phyloP scores from a whole-genome alignment of 2,329 filamentous ascomycete genomes.

The Penicillium expansum region DNA sequence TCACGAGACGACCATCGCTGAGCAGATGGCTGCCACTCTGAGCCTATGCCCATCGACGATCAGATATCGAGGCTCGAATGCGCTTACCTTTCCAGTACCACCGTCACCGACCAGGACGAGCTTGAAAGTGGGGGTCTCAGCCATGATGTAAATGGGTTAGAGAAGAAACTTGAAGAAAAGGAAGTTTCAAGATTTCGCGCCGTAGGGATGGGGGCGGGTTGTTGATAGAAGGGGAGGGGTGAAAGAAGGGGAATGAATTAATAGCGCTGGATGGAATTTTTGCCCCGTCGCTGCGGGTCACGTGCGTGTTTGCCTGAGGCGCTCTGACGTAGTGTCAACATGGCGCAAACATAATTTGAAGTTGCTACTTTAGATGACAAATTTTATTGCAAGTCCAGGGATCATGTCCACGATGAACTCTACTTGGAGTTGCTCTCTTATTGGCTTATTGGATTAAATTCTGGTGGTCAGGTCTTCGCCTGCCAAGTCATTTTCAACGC shows the following conservation, averaged over 20 bases:
- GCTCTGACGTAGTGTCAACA: conserved; percentile 25
- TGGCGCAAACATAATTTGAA: not conserved
- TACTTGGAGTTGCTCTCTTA: not conserved
- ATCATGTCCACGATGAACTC: not conserved
- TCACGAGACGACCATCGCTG: not conserved
- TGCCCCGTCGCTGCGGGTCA: conserved; percentile 24
- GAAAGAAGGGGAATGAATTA: conserved; percentile 27
- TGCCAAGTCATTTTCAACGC: not conserved
- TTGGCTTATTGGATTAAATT: not conserved
- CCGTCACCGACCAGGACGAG: conserved; percentile 99
- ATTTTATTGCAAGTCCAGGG: not conserved
- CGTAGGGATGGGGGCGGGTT: conserved; percentile 23
- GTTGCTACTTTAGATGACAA: not conserved
- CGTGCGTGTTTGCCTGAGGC: conserved; percentile 21
- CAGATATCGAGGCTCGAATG: not conserved
- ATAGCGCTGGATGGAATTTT: conserved; percentile 35
- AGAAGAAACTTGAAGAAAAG: conserved; percentile 12
- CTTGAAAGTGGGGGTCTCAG: conserved; percentile 86
- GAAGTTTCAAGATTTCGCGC: conserved; percentile 18
- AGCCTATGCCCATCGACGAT: conserved; percentile 6
- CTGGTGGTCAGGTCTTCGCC: not conserved
- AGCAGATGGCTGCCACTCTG: conserved; percentile 4
- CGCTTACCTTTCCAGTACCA: conserved; percentile 95
- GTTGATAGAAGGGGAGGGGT: conserved; percentile 27
- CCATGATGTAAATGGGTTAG: conserved; percentile 53